Evolutionary conservation across 441 rosid genomes (phyloP).

Genomic region (Heliophila coronopifolia): DNA sequence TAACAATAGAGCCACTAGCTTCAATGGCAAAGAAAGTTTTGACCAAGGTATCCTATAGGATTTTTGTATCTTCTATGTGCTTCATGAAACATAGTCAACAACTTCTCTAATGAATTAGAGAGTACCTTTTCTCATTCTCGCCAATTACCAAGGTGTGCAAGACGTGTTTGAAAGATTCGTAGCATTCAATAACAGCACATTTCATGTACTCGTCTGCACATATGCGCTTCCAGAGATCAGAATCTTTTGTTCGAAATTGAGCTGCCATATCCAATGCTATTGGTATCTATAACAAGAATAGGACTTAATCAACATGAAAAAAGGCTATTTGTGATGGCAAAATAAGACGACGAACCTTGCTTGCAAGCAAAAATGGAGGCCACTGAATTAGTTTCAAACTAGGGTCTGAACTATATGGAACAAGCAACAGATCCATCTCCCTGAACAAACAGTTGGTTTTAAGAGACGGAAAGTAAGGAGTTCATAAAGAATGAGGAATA

Average conservation of each 20-base stretch:
- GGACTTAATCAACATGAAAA: constrained; percentile 12
- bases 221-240: constrained; percentile 98
- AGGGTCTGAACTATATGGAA: constrained; percentile 92
- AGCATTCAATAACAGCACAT: constrained; percentile 96
- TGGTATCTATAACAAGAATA: constrained; percentile 57
- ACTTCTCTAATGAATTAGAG: constrained; percentile 1
- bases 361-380: constrained; percentile 98
- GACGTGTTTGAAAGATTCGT: constrained; percentile 84
- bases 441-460: constrained; percentile 44
- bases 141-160: constrained; percentile 75
- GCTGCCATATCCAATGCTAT: constrained; percentile 96
- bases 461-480: constrained; percentile 11
- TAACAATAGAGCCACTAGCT: not conserved
- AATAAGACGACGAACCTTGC: constrained; percentile 64
- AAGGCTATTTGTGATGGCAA: constrained; percentile 2
- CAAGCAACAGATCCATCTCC: constrained; percentile 97
- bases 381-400: constrained; percentile 93
- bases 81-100: constrained; percentile 4
- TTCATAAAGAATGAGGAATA: constrained; percentile 3
- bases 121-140: constrained; percentile 92
- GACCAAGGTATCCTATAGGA: not conserved
- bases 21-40: not conserved
- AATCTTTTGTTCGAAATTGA: constrained; percentile 71
- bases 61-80: not conserved
- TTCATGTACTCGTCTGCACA: constrained; percentile 96